These are phyloP conservation scores for Penicillium sp. DNA, from an alignment of 2,329 filamentous ascomycete species.

Conservation along the genomic window DNA sequence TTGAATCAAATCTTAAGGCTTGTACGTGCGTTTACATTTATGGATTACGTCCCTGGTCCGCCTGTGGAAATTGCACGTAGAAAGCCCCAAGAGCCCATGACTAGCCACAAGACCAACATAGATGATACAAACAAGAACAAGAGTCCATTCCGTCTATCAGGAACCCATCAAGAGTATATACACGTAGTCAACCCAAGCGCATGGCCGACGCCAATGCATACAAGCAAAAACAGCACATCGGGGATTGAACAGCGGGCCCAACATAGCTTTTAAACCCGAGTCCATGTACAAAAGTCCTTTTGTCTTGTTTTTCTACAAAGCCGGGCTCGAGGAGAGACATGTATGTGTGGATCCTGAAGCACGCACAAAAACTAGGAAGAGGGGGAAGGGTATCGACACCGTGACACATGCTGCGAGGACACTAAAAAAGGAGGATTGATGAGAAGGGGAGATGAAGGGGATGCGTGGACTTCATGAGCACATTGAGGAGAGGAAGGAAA, in stretches of 20 bases:
- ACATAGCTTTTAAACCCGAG: neutral
- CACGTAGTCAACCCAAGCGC: constrained; percentile 19
- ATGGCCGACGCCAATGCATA: constrained; percentile 9
- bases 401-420: constrained; percentile 37
- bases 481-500: constrained; percentile 20
- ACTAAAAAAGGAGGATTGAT: constrained; percentile 7
- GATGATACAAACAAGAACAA: constrained; percentile 23
- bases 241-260: constrained; percentile 7
- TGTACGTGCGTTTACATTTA: too few species aligned
- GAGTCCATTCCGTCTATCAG: constrained; percentile 33
- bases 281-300: neutral
- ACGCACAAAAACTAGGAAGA: constrained; percentile 30
- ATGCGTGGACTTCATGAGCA: constrained; percentile 36
- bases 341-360: constrained; percentile 1
- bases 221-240: constrained; percentile 7
- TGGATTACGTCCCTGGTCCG: too few species aligned
- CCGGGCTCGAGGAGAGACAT: constrained; percentile 1
- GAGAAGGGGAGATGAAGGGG: constrained; percentile 16
- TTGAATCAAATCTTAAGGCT: too few species aligned
- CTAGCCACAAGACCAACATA: neutral
- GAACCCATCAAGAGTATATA: constrained; percentile 30
- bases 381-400: constrained; percentile 44
- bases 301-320: neutral
- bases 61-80: too few species aligned
- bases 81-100: neutral